Conservation (phyloP, 768 basidiomycete species). For the Naganishia kalamii region DNA sequence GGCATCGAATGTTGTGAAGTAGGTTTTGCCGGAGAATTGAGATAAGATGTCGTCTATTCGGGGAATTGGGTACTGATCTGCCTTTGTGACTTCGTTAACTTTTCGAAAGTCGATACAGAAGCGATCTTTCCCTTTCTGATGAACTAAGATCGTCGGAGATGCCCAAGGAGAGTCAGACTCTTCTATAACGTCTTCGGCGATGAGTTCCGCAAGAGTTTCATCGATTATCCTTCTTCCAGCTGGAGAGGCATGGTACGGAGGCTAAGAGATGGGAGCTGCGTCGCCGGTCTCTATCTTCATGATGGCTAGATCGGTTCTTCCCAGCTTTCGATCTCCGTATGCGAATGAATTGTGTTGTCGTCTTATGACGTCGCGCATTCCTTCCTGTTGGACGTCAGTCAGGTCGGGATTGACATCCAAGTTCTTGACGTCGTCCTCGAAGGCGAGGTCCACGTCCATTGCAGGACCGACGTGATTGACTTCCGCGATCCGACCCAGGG, state of each 20-base stretch:
- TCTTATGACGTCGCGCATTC: neutral
- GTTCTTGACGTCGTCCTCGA: neutral
- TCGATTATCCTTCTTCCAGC: slow-evolving; percentile 6
- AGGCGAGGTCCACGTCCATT: neutral
- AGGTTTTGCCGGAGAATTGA: no score
- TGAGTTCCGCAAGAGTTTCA: no score
- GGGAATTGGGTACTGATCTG: no score
- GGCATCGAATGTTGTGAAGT: slow-evolving; percentile 11
- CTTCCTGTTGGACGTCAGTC: neutral
- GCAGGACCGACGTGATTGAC: neutral
- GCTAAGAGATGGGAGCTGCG: slow-evolving; percentile 1
- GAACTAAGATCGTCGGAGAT: no score
- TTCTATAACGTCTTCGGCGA: no score
- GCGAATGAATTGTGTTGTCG: slow-evolving; percentile 10
- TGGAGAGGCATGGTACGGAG: slow-evolving; percentile 20
- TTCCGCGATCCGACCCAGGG: neutral
- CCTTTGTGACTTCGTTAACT: no score
- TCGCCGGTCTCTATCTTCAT: no score
- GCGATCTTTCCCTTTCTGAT: no score
- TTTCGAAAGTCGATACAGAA: no score
- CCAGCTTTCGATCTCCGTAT: slow-evolving; percentile 3
- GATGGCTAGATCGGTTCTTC: slow-evolving; percentile 4
- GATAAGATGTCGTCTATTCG: no score
- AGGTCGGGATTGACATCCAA: slow-evolving; percentile 19
- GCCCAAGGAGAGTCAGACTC: no score